Conservation (phyloP, 805 yeast genomes). For the Metschnikowia lunata region DNA sequence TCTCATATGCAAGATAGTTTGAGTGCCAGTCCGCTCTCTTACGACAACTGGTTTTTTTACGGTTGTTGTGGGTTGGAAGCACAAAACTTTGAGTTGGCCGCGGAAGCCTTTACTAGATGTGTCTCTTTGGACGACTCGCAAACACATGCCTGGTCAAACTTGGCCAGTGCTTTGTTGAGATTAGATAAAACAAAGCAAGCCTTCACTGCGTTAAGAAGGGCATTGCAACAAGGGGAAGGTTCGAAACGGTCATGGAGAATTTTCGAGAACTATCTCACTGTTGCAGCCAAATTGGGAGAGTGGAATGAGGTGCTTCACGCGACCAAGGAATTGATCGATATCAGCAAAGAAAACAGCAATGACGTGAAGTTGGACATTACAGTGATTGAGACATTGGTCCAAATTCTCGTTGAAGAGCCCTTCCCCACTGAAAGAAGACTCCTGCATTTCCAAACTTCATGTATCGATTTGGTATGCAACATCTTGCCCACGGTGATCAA, state of each 20-base stretch:
- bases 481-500: slow-evolving; percentile 66
- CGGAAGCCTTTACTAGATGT: slow-evolving; percentile 90
- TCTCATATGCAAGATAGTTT: slow-evolving; percentile 72
- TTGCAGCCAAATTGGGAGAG: slow-evolving; percentile 75
- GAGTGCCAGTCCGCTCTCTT: slow-evolving; percentile 64
- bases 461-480: slow-evolving; percentile 68
- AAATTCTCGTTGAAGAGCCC: slow-evolving; percentile 51
- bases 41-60: slow-evolving; percentile 85
- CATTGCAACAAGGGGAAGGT: slow-evolving; percentile 63
- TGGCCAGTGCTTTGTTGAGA: slow-evolving; percentile 73
- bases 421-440: slow-evolving; percentile 43
- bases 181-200: slow-evolving; percentile 70
- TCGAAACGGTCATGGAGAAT: slow-evolving; percentile 77
- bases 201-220: slow-evolving; percentile 76
- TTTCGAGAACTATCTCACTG: slow-evolving; percentile 81
- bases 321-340: slow-evolving; percentile 54
- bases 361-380: slow-evolving; percentile 71
- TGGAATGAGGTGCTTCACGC: slow-evolving; percentile 89
- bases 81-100: slow-evolving; percentile 66
- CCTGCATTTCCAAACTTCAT: slow-evolving; percentile 61
- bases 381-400: slow-evolving; percentile 68
- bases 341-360: slow-evolving; percentile 52
- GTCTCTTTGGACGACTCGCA: slow-evolving; percentile 79
- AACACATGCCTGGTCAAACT: slow-evolving; percentile 85
- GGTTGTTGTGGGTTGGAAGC: slow-evolving; percentile 86